Evolutionary conservation across 1,139 yeast genomes (phyloP), one percentile per base, ranked within the genome.

Genomic region (Candida sanyaensis): DNA sequence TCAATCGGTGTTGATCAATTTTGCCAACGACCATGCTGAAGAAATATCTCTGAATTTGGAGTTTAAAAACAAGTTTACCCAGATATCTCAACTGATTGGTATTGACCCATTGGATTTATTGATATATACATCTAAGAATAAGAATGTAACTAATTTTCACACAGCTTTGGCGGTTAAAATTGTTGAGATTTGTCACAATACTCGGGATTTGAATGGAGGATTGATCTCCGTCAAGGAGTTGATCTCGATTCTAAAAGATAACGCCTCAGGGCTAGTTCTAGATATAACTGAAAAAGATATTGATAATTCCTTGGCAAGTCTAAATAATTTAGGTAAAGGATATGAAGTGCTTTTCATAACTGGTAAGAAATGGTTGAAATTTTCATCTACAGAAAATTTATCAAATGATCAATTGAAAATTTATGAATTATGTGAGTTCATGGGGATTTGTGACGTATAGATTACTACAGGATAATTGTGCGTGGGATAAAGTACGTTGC

Each of bases 121-220:
- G 34, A 69, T 76, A 43, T 57, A 50, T 50, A 55, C 59, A 26
- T 57, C 42, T 21, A 47, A 10, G 6, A 52, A 51, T 23, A 53
- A 52, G 6, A 73, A 70, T n/a, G 7, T 12, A 4, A 75, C 76
- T 23, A 89, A 85, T 55, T 84, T 78, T 57, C 73, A 75, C 54
- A 79, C 83, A 51, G 90, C 86, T 41, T 66, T 91, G 32, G 81
- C 89, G 1, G 88, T 89, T 9, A 78, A 84, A 48, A 73, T 89
- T 11, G 85, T 89, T 29, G 96, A 90, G 57, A 71, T 86, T 2
- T 88, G 96, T 60, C 81, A 86, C 48, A 73, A 78, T 34, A 86
- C 95, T 0, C 68, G 88, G 52, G 84, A 80, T 50, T 69, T 85
- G 49, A 90, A 88, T 60, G 97, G 97, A 3, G 97, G 97, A 0